phyloP scores from a whole-genome alignment of 257 asterid genomes.

The Cinchona pubescens region DNA sequence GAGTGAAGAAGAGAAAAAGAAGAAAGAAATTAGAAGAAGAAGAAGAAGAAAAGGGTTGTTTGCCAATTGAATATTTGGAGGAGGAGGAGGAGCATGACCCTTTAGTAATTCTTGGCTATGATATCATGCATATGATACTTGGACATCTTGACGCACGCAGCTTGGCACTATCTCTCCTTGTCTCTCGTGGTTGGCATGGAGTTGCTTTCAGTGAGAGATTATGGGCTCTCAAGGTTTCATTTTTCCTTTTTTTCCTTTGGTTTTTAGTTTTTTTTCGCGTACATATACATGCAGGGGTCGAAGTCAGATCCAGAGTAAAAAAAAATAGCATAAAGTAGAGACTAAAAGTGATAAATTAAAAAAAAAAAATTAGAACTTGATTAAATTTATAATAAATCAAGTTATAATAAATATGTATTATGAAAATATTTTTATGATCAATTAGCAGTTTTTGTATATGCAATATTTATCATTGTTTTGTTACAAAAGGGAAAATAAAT shows the following conservation, averaged over 20 bases:
- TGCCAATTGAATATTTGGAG: background rate
- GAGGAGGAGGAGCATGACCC: conserved; percentile 37
- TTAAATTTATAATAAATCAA: too few species aligned
- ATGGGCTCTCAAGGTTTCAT: conserved; percentile 66
- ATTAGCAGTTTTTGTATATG: too few species aligned
- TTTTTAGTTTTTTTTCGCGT: background rate
- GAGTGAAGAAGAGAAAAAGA: conserved; percentile 8
- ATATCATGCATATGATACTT: conserved; percentile 54
- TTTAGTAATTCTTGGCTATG: conserved; percentile 47
- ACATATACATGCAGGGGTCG: too few species aligned
- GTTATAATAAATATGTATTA: too few species aligned
- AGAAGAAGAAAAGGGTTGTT: background rate
- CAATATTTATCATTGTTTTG: too few species aligned
- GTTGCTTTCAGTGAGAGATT: conserved; percentile 57
- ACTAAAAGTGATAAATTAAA: too few species aligned
- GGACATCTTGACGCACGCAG: conserved; percentile 65
- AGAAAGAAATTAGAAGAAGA: background rate
- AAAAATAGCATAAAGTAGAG: too few species aligned
- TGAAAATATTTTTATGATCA: too few species aligned
- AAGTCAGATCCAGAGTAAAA: too few species aligned
- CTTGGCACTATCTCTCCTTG: conserved; percentile 58
- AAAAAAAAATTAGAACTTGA: too few species aligned
- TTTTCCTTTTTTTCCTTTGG: background rate
- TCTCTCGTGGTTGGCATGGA: conserved; percentile 57
- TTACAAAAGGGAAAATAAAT: too few species aligned